phyloP scores from a whole-genome alignment of 306 rosid genomes.

The Echinosophora koreensis region DNA sequence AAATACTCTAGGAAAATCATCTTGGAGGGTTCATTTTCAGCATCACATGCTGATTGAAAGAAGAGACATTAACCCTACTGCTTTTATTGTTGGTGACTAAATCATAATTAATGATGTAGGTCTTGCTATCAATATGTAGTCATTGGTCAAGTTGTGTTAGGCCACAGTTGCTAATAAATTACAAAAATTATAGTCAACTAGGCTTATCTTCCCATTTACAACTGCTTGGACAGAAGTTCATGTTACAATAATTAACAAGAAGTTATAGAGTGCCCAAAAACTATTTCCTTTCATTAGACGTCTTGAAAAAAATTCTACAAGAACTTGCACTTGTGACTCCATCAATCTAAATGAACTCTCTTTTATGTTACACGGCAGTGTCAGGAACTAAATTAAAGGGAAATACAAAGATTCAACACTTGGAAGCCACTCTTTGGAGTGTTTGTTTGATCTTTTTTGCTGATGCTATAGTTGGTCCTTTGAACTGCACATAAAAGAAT shows the following conservation, averaged over 20 bases:
- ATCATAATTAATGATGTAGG: not conserved
- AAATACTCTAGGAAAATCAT: not conserved
- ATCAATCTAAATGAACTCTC: conserved; percentile 24
- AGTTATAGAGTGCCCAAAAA: conserved; percentile 27
- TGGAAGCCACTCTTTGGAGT: conserved; percentile 49
- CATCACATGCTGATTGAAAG: not conserved
- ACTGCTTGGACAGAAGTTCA: conserved; percentile 33
- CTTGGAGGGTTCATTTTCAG: conserved; percentile 20
- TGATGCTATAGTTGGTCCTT: conserved; percentile 48
- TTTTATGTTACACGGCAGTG: conserved; percentile 23
- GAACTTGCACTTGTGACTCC: conserved; percentile 29
- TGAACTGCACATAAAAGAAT: conserved; percentile 47
- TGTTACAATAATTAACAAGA: conserved; percentile 28
- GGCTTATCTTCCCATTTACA: conserved; percentile 42
- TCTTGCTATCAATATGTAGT: conserved; percentile 5
- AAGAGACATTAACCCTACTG: not conserved
- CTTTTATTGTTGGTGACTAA: not conserved
- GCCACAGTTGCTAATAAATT: not conserved
- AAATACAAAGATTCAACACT: conserved; percentile 43
- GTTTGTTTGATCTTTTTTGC: conserved; percentile 55
- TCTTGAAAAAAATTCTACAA: conserved; percentile 32
- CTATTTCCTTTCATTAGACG: conserved; percentile 31
- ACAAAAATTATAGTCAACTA: conserved; percentile 34
- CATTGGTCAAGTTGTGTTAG: conserved; percentile 24
- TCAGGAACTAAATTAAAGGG: conserved; percentile 26